A percentile compares a stretch with the other conserved stretches of the same genome.
phyloP scores from a whole-genome alignment of 352 stramenopile genomes.

The Phytophthora europaea region DNA sequence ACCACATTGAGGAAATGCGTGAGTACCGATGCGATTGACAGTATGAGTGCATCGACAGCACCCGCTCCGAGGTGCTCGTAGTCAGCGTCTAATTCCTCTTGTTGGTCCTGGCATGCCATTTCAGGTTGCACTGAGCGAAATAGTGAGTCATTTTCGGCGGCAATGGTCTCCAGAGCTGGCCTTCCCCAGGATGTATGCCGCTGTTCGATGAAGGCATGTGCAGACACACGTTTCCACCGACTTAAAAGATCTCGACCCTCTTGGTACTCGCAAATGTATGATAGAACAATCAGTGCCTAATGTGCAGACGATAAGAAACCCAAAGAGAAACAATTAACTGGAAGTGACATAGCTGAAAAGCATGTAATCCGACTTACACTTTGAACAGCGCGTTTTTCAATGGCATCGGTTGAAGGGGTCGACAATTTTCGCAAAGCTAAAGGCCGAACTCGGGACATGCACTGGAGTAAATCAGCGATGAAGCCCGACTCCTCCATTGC shows the following conservation, averaged over 20 bases:
- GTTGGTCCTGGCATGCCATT: slow-evolving; percentile 6
- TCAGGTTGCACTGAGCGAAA: slow-evolving; percentile 23
- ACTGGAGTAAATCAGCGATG: slow-evolving; percentile 49
- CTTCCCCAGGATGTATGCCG: slow-evolving; percentile 30
- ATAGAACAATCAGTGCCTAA: slow-evolving; percentile 42
- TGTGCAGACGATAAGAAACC: background rate
- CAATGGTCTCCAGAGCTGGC: slow-evolving; percentile 15
- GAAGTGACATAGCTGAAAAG: background rate
- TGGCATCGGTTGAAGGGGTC: slow-evolving; percentile 1
- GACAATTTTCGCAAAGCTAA: slow-evolving; percentile 25
- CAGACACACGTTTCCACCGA: slow-evolving; percentile 35
- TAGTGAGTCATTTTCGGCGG: slow-evolving; percentile 48
- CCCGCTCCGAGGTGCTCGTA: slow-evolving; percentile 27
- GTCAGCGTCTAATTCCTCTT: slow-evolving; percentile 18
- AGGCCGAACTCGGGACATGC: slow-evolving; percentile 49
- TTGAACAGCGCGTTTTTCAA: slow-evolving; percentile 33
- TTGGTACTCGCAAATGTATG: slow-evolving; percentile 42
- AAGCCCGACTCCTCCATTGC: slow-evolving; percentile 47
- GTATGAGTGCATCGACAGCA: slow-evolving; percentile 33
- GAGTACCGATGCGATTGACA: slow-evolving; percentile 37
- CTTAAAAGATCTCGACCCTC: slow-evolving; percentile 38
- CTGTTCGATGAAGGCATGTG: slow-evolving; percentile 36
- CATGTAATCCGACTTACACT: slow-evolving; percentile 40
- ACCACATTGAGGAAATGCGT: background rate
- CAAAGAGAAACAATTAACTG: background rate